Base-by-base conservation (phyloP, 306 rosid genomes). In the Ammopiptanthus mongolicus region DNA sequence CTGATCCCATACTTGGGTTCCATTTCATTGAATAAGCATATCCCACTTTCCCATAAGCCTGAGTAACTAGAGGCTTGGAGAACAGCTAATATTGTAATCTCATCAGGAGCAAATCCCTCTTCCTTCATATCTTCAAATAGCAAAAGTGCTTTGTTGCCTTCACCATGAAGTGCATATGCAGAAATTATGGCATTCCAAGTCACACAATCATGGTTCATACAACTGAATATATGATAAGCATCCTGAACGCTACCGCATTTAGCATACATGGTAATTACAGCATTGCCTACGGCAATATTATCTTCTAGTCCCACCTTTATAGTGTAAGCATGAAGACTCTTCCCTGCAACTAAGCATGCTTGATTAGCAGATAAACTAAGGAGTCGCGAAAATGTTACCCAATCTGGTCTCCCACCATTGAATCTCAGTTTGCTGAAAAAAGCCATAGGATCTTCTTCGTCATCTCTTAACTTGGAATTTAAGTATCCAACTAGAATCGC, bases 31-130 rank as follows among this genome's bases (percentile, higher is more conserved):
- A 86, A 86, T 68, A 86, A 71, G 84, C 65, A 4, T n/a, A 83
- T 23, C 48, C 90, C 87, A 37, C n/a, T 81, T 59, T 71, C 80
- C 84, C 85, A 86, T 75, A 78, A 67, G 62, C 90, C 80, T 17
- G 84, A 74, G 63, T 83, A 83, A 75, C 78, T 78, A 82, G 86
- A 86, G 59, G 87, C 87, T 80, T 86, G 90, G 80, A 86, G 87
- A 41, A 83, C 69, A 47, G 87, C 72, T 84, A 86, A 78, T 7
- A 78, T 15, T 6, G 90, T 81, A 60, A 83, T 65, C 74, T 69
- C 84, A 78, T 83, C 87, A 29, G 91, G 86, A 64, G 59, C 15
- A 78, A 80, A 84, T 42, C 88, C 87, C 59, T 77, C 62, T 66
- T 74, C 68, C 81, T 65, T 80, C 91, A 80, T 84, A 10, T 75